These are phyloP conservation scores for Chalaropsis thielavioides DNA, from an alignment of 2,329 filamentous ascomycete species.

Conservation along the genomic window DNA sequence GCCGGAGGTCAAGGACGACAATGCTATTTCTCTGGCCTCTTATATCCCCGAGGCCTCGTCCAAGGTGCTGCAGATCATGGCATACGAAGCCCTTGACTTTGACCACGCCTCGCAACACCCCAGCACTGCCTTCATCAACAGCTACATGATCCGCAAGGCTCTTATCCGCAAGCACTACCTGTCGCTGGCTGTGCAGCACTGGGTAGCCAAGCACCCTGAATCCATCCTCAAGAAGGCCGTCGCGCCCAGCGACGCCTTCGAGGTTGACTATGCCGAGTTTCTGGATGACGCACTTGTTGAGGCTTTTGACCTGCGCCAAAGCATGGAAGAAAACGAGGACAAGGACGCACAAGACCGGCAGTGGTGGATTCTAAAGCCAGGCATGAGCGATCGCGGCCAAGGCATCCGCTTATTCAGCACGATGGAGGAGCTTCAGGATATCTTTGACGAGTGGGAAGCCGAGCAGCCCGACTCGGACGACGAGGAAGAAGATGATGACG, in stretches of 20 bases:
- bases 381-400: slow-evolving; percentile 93
- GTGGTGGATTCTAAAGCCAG: slow-evolving; percentile 98
- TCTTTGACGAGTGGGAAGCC: slow-evolving; percentile 86
- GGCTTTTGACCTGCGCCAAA: slow-evolving; percentile 72
- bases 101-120: slow-evolving; percentile 52
- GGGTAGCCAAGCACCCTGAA: slow-evolving; percentile 68
- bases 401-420: slow-evolving; percentile 81
- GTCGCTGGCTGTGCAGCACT: slow-evolving; percentile 66
- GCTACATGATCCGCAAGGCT: slow-evolving; percentile 90
- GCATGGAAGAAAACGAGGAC: slow-evolving; percentile 50
- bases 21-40: slow-evolving; percentile 26
- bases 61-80: slow-evolving; percentile 59
- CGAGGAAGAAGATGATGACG: slow-evolving; percentile 33
- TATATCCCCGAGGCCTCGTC: slow-evolving; percentile 26
- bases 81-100: slow-evolving; percentile 83
- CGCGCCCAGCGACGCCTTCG: slow-evolving; percentile 69
- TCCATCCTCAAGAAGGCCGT: slow-evolving; percentile 56
- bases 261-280: slow-evolving; percentile 94
- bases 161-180: slow-evolving; percentile 94
- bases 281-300: slow-evolving; percentile 86
- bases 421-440: slow-evolving; percentile 65
- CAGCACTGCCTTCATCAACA: slow-evolving; percentile 56
- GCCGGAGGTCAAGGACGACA: slow-evolving; percentile 19
- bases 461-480: slow-evolving; percentile 50
- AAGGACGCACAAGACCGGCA: slow-evolving; percentile 35